Percentiles rank a stretch among this genome's conserved stretches.
These are phyloP conservation scores for Aspergillus sp. DNA, from an alignment of 2,329 filamentous ascomycete species.

Conservation along the genomic window DNA sequence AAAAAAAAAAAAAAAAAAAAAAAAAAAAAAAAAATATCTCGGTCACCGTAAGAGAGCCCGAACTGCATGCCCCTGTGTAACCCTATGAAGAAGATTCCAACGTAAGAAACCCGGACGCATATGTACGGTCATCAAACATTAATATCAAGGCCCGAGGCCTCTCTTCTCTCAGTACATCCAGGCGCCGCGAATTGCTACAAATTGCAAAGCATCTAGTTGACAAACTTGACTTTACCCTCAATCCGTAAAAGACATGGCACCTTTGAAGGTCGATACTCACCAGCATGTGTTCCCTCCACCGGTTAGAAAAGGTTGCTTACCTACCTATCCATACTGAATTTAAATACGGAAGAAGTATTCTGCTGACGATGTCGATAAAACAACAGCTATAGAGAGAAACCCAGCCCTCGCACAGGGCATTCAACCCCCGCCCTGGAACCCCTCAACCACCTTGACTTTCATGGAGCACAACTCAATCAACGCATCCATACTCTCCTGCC, in stretches of 20 bases:
- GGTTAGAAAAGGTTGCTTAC: background rate
- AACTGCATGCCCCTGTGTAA: background rate
- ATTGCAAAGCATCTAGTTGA: no score
- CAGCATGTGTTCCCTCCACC: background rate
- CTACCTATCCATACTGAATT: background rate
- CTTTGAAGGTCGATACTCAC: background rate
- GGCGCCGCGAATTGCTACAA: background rate
- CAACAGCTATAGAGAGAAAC: slow-evolving; percentile 1
- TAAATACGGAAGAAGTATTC: no score
- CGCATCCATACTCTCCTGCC: slow-evolving; percentile 15
- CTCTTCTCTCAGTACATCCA: background rate
- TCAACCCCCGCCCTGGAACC: slow-evolving; percentile 9
- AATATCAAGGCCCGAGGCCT: background rate
- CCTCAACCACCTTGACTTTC: background rate
- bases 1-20: background rate
- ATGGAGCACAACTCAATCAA: slow-evolving; percentile 2
- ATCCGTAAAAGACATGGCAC: background rate
- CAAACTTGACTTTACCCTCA: no score
- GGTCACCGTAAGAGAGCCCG: background rate
- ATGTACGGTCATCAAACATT: background rate
- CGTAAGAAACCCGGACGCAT: background rate
- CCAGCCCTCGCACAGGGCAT: slow-evolving; percentile 1
- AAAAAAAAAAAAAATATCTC: background rate
- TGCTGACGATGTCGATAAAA: background rate
- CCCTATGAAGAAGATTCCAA: background rate